Evolutionary conservation across 768 basidiomycete species (phyloP), one percentile per base, ranked within the genome.

Genomic region (Boletellus ananiceps): DNA sequence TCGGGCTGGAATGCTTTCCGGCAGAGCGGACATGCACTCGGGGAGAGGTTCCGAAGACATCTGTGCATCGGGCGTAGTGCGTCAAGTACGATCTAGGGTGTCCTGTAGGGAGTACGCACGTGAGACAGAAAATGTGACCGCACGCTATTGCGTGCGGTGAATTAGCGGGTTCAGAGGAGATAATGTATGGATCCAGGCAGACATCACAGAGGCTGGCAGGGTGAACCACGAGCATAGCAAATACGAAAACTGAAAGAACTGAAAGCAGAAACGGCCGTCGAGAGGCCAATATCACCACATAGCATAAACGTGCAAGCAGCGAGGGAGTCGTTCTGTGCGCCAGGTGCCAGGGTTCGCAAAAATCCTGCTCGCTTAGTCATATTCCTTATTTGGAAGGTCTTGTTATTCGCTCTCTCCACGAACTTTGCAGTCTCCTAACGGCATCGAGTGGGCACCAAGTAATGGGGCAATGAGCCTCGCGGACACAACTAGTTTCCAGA

Each of bases 201-300:
- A 89, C 80, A 65, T 89, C 87, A 71, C 87, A 89, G 52, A 74
- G 76, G 58, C 84, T 87, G 32, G 81, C 75, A 5, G 84, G 75
- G 67, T 88, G 84, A 21, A 86, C 72, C 55, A 84, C 74, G 60
- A 89, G 69, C 78, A 79, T 77, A 51, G 61, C 57, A 67, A 61
- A 59, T 64, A 60, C 40, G 50, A 59, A 55, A 46, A 59, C 44
- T 43, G 48, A 43, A 48, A 51, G 33, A 50, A 57, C 32, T 55
- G 52, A 42, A 63, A 57, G 51, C 63, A 63, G 58, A 64, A 56
- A 48, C 25, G 55, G 61, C 53, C 55, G 57, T 52, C 47, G 47
- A 60, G 29, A 29, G 58, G 50, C 56, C 55, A 56, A 62, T 60
- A 56, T 66, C 65, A 66, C 62, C 62, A 49, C 62, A 67, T 66